Percentiles rank a stretch among this genome's conserved stretches.
These are phyloP conservation scores for Vaccinium darrowii DNA, from an alignment of 148 eudicot species.

Conservation along the genomic window DNA sequence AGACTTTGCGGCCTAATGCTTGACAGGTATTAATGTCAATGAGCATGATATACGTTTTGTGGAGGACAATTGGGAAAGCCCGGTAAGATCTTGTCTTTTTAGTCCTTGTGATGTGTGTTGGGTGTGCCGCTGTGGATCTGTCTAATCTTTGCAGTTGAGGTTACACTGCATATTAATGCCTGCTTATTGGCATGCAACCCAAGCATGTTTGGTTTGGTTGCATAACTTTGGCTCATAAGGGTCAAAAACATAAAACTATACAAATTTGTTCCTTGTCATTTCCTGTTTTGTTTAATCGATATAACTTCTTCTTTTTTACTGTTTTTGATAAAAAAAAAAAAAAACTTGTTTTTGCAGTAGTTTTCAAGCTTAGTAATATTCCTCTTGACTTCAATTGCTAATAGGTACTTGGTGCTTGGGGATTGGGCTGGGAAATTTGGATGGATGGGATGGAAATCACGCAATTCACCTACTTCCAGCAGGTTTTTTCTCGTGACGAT, in stretches of 20 bases:
- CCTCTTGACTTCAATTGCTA: slow-evolving; percentile 22
- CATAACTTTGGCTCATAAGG: not conserved
- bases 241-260: not conserved
- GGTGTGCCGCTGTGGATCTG: slow-evolving; percentile 2
- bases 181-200: not conserved
- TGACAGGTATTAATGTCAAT: slow-evolving; percentile 84
- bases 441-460: slow-evolving; percentile 99
- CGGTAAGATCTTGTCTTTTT: slow-evolving; percentile 49
- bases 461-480: slow-evolving; percentile 98
- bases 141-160: not conserved
- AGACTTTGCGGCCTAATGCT: slow-evolving; percentile 13
- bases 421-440: slow-evolving; percentile 99
- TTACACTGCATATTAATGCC: not conserved
- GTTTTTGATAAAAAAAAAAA: not conserved
- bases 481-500: slow-evolving; percentile 43
- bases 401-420: slow-evolving; percentile 99
- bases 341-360: not conserved
- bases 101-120: not conserved
- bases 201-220: slow-evolving; percentile 6
- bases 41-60: slow-evolving; percentile 99
- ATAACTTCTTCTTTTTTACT: not conserved
- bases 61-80: slow-evolving; percentile 99
- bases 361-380: slow-evolving; percentile 6
- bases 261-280: not conserved
- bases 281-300: not conserved